Evolutionary conservation across 805 yeast genomes (phyloP).

Genomic region (Lipomyces anomalus): DNA sequence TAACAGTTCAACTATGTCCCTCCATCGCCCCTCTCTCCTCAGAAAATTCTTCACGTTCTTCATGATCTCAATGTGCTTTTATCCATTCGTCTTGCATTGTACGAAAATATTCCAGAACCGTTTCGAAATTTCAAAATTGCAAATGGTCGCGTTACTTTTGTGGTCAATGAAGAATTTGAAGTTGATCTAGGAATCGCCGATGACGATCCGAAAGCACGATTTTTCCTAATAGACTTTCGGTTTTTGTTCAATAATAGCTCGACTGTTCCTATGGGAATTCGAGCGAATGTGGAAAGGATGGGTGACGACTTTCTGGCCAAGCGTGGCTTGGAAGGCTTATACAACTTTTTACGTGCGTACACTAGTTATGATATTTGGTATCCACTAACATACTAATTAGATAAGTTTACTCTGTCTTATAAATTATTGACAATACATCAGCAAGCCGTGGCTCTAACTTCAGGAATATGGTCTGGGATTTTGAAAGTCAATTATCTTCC

Average conservation of each 20-base stretch:
- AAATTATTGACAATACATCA: conserved; percentile 46
- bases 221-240: conserved; percentile 71
- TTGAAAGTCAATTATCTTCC: conserved; percentile 54
- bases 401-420: conserved; percentile 22
- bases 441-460: conserved; percentile 49
- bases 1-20: conserved; percentile 40
- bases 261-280: conserved; percentile 28
- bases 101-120: conserved; percentile 51
- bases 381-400: not conserved
- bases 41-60: conserved; percentile 54
- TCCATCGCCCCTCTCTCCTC: conserved; percentile 45
- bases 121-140: conserved; percentile 59
- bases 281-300: conserved; percentile 46
- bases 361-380: not conserved
- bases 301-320: conserved; percentile 49
- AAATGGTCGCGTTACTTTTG: conserved; percentile 71
- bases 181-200: conserved; percentile 73
- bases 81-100: conserved; percentile 67
- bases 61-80: conserved; percentile 65
- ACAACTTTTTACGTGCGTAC: conserved; percentile 37
- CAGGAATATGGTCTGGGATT: conserved; percentile 53
- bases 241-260: conserved; percentile 46
- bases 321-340: conserved; percentile 47
- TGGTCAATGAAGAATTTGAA: conserved; percentile 59
- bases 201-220: conserved; percentile 56